Conservation (phyloP, 768 basidiomycete species). For the Dacryopinax primogenitus region DNA sequence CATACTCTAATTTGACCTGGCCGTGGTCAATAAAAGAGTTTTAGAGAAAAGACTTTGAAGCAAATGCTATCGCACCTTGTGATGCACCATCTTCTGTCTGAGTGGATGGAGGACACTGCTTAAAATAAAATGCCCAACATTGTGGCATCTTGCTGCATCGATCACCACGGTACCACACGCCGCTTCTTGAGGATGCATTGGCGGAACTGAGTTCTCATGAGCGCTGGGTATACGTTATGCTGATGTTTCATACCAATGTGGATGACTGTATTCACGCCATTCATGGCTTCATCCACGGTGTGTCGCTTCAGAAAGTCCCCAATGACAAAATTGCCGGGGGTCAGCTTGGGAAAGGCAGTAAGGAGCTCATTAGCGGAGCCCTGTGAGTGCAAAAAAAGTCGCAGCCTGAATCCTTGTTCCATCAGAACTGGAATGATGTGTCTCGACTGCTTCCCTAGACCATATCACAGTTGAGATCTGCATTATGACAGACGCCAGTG, state of each 20-base stretch:
- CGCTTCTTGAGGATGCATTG: constrained; percentile 23
- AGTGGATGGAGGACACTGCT: constrained; percentile 27
- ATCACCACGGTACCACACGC: constrained; percentile 27
- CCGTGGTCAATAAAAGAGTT: constrained; percentile 15
- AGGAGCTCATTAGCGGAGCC: constrained; percentile 16
- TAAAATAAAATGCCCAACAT: constrained; percentile 27
- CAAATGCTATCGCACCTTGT: constrained; percentile 18
- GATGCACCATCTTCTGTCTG: constrained; percentile 24
- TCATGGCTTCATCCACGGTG: constrained; percentile 20
- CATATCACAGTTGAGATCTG: background rate
- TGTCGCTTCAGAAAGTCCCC: constrained; percentile 21
- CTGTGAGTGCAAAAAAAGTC: constrained; percentile 22
- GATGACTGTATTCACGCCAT: constrained; percentile 23
- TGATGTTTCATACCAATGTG: constrained; percentile 17
- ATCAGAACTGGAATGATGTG: background rate
- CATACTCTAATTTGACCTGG: constrained; percentile 20
- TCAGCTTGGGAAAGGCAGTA: constrained; percentile 15
- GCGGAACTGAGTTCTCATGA: constrained; percentile 14
- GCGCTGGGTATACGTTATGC: background rate
- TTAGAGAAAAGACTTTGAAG: no score
- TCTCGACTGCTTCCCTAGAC: background rate
- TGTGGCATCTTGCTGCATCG: constrained; percentile 26
- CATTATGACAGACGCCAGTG: background rate
- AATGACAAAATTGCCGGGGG: constrained; percentile 18
- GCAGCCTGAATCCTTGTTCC: constrained; percentile 16